These are phyloP conservation scores for Aspergillus taichungensis DNA, from an alignment of 495 filamentous ascomycete species.

Conservation along the genomic window DNA sequence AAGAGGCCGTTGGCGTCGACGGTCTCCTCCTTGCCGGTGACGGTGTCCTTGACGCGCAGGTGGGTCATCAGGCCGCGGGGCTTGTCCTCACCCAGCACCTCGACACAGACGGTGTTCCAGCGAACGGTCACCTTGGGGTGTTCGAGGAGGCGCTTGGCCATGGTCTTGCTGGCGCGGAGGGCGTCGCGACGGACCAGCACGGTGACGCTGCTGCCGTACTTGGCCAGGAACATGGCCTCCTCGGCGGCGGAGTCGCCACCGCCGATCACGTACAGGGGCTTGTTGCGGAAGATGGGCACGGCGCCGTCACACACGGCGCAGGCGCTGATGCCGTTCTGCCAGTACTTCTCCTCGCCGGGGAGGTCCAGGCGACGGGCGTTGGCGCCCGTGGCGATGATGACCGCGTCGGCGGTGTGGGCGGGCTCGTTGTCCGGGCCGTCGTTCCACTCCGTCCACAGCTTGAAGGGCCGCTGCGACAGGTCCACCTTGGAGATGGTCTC, in stretches of 20 bases:
- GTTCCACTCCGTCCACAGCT: slow-evolving; percentile 82
- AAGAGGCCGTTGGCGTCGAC: slow-evolving; percentile 89
- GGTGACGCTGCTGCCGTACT: slow-evolving; percentile 91
- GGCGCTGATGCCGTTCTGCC: slow-evolving; percentile 93
- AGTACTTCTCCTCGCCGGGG: slow-evolving; percentile 86
- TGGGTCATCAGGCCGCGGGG: slow-evolving; percentile 71
- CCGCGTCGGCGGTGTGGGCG: slow-evolving; percentile 70
- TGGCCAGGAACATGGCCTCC: slow-evolving; percentile 94
- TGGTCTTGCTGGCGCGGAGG: slow-evolving; percentile 80
- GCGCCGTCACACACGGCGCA: slow-evolving; percentile 98
- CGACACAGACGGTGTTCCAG: slow-evolving; percentile 71
- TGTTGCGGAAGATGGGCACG: slow-evolving; percentile 93
- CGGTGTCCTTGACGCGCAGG: slow-evolving; percentile 69
- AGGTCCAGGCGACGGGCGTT: slow-evolving; percentile 77
- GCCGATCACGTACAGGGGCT: slow-evolving; percentile 91
- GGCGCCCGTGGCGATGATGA: slow-evolving; percentile 94
- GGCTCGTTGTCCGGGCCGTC: slow-evolving; percentile 54
- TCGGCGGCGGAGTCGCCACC: slow-evolving; percentile 96
- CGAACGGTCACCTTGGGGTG: slow-evolving; percentile 84
- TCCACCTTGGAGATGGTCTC: slow-evolving; percentile 91
- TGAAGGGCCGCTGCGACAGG: slow-evolving; percentile 77
- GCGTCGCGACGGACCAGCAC: slow-evolving; percentile 83
- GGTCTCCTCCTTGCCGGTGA: slow-evolving; percentile 66
- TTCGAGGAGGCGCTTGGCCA: slow-evolving; percentile 73
- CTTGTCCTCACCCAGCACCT: slow-evolving; percentile 77